phyloP scores from a whole-genome alignment of 805 yeast species.

The Osmozyma mogii region DNA sequence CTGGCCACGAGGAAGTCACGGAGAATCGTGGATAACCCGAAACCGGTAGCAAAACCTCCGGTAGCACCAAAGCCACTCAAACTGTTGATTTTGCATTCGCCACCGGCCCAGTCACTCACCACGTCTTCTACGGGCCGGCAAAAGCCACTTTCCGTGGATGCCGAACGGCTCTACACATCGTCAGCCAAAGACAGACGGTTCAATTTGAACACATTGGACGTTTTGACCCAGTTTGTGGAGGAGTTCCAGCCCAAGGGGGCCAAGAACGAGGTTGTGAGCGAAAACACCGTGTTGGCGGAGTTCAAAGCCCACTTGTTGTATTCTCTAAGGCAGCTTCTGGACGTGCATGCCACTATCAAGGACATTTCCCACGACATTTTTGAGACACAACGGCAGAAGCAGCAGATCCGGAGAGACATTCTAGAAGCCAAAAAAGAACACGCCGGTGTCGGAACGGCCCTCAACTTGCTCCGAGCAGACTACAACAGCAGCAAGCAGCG shows the following conservation, averaged over 20 bases:
- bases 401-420: conserved; percentile 21
- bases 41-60: no score
- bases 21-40: conserved; percentile 11
- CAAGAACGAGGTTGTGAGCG: conserved; percentile 13
- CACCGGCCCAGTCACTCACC: conserved; percentile 3
- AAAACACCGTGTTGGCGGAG: conserved; percentile 19
- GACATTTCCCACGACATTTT: conserved; percentile 23
- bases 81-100: conserved; percentile 6
- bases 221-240: conserved; percentile 24
- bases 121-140: conserved; percentile 9
- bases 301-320: conserved; percentile 22
- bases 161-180: conserved; percentile 19
- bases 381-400: conserved; percentile 24
- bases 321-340: conserved; percentile 24
- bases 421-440: conserved; percentile 24
- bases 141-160: conserved; percentile 21
- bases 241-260: conserved; percentile 18
- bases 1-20: conserved; percentile 10
- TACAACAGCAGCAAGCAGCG: conserved; percentile 11
- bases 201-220: conserved; percentile 29
- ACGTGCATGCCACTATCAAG: conserved; percentile 26
- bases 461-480: conserved; percentile 19
- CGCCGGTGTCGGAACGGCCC: conserved; percentile 23
- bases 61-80: conserved; percentile 8
- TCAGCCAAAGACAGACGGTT: conserved; percentile 17